These are phyloP conservation scores for Lumnitzera littorea DNA, from an alignment of 345 rosid genomes.

Conservation along the genomic window DNA sequence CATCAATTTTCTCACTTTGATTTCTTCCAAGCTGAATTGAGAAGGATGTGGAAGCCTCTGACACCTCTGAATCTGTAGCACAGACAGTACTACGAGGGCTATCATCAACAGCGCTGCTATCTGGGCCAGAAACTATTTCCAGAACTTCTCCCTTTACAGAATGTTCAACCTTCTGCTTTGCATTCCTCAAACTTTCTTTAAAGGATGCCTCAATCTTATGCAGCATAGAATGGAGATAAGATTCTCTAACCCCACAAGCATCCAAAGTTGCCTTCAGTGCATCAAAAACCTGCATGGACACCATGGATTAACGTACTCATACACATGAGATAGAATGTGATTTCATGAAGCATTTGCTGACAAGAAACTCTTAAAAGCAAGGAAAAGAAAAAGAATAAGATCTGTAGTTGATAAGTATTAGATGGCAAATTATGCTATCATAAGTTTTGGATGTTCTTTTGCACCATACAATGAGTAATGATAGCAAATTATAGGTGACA, in stretches of 20 bases:
- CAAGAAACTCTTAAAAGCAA: too few relatives aligned
- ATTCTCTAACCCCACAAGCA: constrained; percentile 75
- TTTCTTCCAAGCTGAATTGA: constrained; percentile 50
- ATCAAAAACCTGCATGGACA: constrained; percentile 55
- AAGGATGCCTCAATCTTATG: constrained; percentile 61
- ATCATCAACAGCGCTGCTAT: constrained; percentile 12
- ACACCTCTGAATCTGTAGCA: constrained; percentile 32
- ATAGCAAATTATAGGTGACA: too few relatives aligned
- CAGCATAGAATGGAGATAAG: constrained; percentile 62
- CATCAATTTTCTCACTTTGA: constrained; percentile 27
- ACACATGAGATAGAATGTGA: background rate
- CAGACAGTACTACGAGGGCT: constrained; percentile 31
- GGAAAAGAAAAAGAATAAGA: too few relatives aligned
- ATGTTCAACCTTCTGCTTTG: constrained; percentile 7
- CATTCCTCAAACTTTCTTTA: constrained; percentile 52
- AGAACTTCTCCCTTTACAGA: constrained; percentile 22
- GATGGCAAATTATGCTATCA: too few relatives aligned
- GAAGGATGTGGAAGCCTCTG: constrained; percentile 57
- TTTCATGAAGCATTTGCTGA: too few relatives aligned
- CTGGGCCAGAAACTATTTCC: constrained; percentile 14
- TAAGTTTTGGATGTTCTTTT: too few relatives aligned
- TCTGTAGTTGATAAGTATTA: too few relatives aligned
- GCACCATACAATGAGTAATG: too few relatives aligned
- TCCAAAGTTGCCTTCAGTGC: constrained; percentile 59
- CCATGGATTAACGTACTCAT: background rate